phyloP scores from a whole-genome alignment of 1,284 basidiomycete species.

The Spongispora temasekensis region DNA sequence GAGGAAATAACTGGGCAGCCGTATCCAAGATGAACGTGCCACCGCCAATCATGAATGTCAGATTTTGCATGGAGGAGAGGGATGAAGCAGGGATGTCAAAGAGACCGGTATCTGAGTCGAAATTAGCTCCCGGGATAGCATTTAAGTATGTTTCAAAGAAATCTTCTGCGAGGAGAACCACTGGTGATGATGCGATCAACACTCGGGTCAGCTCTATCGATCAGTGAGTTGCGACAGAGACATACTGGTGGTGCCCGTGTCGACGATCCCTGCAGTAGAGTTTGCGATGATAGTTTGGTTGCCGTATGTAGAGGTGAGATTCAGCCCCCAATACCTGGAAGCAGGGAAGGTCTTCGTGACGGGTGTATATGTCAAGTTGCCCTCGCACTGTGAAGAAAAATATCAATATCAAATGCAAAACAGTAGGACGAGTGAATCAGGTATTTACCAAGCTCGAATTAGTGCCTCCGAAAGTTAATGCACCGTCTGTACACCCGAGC shows the following conservation, averaged over 20 bases:
- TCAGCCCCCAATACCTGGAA: slow-evolving; percentile 25
- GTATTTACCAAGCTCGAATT: slow-evolving; percentile 18
- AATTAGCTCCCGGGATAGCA: slow-evolving; percentile 20
- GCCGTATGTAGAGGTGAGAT: slow-evolving; percentile 24
- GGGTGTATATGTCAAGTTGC: slow-evolving; percentile 20
- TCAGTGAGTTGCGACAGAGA: too few species aligned
- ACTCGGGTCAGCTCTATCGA: too few species aligned
- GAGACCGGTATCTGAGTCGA: slow-evolving; percentile 16
- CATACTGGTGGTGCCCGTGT: slow-evolving; percentile 22
- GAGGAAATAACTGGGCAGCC: slow-evolving; percentile 28
- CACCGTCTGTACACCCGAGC: slow-evolving; percentile 27
- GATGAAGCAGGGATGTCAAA: slow-evolving; percentile 20
- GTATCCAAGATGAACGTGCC: slow-evolving; percentile 19
- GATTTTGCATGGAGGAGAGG: slow-evolving; percentile 19
- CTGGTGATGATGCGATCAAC: too few species aligned
- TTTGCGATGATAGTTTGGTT: slow-evolving; percentile 11
- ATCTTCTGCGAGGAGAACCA: slow-evolving; percentile 22
- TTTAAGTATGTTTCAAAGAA: slow-evolving; percentile 21
- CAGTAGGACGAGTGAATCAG: not conserved
- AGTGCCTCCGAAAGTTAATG: slow-evolving; percentile 27
- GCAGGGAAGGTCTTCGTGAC: slow-evolving; percentile 25
- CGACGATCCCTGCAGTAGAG: slow-evolving; percentile 22
- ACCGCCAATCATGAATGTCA: slow-evolving; percentile 21
- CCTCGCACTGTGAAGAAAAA: slow-evolving; percentile 15
- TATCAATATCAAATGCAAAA: too few species aligned